Base-by-base conservation (phyloP, 1,139 yeast species). In the Candida sojae region DNA sequence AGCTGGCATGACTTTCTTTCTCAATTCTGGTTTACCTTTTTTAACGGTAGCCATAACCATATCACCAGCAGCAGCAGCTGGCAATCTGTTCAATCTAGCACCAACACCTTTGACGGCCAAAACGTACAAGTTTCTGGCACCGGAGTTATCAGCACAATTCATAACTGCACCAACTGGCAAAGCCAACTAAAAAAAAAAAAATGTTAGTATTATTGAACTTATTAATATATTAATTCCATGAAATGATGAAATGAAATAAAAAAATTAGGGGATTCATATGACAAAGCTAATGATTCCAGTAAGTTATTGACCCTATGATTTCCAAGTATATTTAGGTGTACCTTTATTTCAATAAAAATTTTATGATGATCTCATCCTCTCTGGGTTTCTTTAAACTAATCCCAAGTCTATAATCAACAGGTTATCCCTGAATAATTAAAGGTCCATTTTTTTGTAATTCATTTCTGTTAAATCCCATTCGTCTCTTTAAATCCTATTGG, bases 1-100 rank as follows among this genome's bases (percentile, higher is more conserved):
- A 70, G 99, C 99, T 78, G 98, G 99, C 97, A 95, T 92, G 66
- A 95, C 98, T 87, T 95, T 95, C 97, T 95, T 95, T 88, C 99
- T 92, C 80, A 95, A 91, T 82, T 95, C 99, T 77, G 99, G 99
- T 92, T 95, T 95, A 89, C 99, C 99, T 86, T 95, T 95, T 89
- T 93, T 95, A 77, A 95, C 99, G 70, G 99, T 95, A 70, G 99
- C 99, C 96, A 93, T 92, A 74, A 93, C 98, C 99, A 93, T 93
- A 81, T 93, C 99, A 84, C 99, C 99, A 68, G 95, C 96, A 70
- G 98, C 92, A 66, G 99, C 99, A 71, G 99, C 99, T 78, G 99
- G 99, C 70, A 95, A 88, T 87, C 99, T 93, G 93, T 93, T 95
- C 78, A 95, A 89, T 86, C 98, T 92, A 68, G 99, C 98, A 86